These are phyloP conservation scores for Hypoxylon trugodes DNA, from an alignment of 495 filamentous ascomycete species.

Conservation along the genomic window DNA sequence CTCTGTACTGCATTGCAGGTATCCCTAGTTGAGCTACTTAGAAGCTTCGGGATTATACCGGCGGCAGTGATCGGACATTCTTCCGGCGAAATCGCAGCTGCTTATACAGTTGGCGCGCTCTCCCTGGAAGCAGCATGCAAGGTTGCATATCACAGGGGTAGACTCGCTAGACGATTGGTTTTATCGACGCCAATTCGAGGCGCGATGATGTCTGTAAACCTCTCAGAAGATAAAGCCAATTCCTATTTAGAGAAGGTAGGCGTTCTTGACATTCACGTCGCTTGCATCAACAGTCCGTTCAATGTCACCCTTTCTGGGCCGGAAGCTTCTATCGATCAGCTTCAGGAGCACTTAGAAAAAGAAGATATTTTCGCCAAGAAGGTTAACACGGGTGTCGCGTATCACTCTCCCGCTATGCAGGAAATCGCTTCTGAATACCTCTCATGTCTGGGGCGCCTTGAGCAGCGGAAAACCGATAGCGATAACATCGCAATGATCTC, in stretches of 20 bases:
- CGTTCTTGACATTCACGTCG: conserved; percentile 37
- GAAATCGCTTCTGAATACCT: conserved; percentile 46
- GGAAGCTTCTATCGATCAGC: conserved; percentile 40
- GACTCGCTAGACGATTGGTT: background rate
- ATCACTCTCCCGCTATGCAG: conserved; percentile 52
- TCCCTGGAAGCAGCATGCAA: background rate
- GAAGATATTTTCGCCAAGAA: conserved; percentile 51
- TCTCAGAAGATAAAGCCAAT: conserved; percentile 22
- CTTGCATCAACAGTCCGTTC: conserved; percentile 57
- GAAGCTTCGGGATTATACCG: conserved; percentile 56
- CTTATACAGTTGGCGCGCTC: conserved; percentile 22
- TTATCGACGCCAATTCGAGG: background rate
- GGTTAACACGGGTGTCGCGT: conserved; percentile 48
- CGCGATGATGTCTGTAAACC: conserved; percentile 53
- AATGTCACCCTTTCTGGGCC: conserved; percentile 55
- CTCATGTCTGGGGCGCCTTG: conserved; percentile 9
- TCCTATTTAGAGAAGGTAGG: background rate
- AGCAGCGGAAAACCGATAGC: background rate
- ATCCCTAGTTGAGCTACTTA: conserved; percentile 60
- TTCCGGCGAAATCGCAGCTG: conserved; percentile 67
- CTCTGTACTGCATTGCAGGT: conserved; percentile 59
- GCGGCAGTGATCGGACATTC: conserved; percentile 65
- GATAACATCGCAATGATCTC: conserved; percentile 42
- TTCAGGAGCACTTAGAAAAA: conserved; percentile 37
- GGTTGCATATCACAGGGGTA: conserved; percentile 7